Percentiles rank a stretch among this genome's conserved stretches.
Evolutionary conservation across 2,329 filamentous ascomycete species (phyloP).

Genomic region (Pyrenochaeta sp.): DNA sequence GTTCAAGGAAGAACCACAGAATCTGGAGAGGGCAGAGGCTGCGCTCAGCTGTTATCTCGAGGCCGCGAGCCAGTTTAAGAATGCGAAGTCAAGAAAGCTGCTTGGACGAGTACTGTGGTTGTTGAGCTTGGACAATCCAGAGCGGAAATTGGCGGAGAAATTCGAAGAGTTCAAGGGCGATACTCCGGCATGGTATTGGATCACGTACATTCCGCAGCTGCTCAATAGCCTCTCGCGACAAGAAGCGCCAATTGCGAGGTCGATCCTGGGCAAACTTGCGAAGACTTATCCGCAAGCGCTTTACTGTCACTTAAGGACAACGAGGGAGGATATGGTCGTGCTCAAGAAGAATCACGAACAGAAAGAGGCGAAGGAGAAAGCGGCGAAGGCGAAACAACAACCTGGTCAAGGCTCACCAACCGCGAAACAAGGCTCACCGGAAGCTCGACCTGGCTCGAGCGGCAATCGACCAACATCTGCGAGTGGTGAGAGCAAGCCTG

Average conservation of each 20-base stretch:
- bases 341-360: constrained; percentile 87
- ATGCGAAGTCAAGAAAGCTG: constrained; percentile 92
- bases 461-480: constrained; percentile 41
- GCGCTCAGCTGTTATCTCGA: constrained; percentile 96
- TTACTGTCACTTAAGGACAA: constrained; percentile 94
- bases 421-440: constrained; percentile 49
- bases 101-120: constrained; percentile 95
- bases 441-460: constrained; percentile 42
- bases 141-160: constrained; percentile 81
- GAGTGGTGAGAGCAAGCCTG: constrained; percentile 60
- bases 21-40: constrained; percentile 85
- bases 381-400: constrained; percentile 67
- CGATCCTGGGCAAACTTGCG: constrained; percentile 89
- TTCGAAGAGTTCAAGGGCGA: constrained; percentile 98
- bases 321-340: constrained; percentile 88
- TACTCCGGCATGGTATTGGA: constrained; percentile 99
- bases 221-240: constrained; percentile 90
- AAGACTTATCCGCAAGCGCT: constrained; percentile 94
- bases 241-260: constrained; percentile 86
- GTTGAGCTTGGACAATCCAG: constrained; percentile 88
- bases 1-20: constrained; percentile 88
- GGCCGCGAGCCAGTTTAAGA: constrained; percentile 96
- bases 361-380: constrained; percentile 66
- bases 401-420: constrained; percentile 53
- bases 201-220: constrained; percentile 97